Conservation (phyloP, 164 flowering plant genomes). For the Taxillus chinensis region DNA sequence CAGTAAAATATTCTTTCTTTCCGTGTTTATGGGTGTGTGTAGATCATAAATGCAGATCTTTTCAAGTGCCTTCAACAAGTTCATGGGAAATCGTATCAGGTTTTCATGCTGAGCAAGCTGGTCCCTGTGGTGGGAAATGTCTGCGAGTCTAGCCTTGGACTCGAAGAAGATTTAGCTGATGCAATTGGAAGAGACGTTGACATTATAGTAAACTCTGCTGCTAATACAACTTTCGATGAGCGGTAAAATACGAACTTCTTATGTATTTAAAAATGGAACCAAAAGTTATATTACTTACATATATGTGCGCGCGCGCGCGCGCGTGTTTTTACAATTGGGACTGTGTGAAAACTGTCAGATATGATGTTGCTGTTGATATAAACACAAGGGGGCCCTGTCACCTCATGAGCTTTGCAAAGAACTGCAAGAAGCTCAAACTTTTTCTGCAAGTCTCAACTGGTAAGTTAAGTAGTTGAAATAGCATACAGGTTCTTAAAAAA, state of each 20-base stretch:
- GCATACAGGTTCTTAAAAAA: no score
- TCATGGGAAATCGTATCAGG: conserved; percentile 62
- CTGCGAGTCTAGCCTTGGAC: conserved; percentile 55
- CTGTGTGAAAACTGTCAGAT: conserved; percentile 24
- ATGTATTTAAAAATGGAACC: no score
- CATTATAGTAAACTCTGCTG: conserved; percentile 78
- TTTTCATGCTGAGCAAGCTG: conserved; percentile 79
- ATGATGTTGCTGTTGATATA: conserved; percentile 58
- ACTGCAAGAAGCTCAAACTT: conserved; percentile 57
- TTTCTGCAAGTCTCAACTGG: conserved; percentile 82
- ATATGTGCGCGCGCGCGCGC: no score
- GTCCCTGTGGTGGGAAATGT: conserved; percentile 78
- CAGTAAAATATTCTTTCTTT: no score
- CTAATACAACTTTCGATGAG: conserved; percentile 89
- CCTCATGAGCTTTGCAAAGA: conserved; percentile 62
- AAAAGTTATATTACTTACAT: no score
- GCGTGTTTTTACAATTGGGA: neutral
- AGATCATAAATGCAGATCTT: conserved; percentile 69
- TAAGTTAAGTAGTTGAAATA: conserved; percentile 5
- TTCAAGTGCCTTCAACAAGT: conserved; percentile 54
- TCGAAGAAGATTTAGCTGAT: conserved; percentile 33
- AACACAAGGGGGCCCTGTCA: conserved; percentile 60
- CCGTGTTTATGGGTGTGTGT: neutral
- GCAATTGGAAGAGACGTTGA: conserved; percentile 55
- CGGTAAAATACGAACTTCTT: conserved; percentile 23